phyloP scores from a whole-genome alignment of 2,329 filamentous ascomycete genomes.

The Trichoderma atrobrunneum region DNA sequence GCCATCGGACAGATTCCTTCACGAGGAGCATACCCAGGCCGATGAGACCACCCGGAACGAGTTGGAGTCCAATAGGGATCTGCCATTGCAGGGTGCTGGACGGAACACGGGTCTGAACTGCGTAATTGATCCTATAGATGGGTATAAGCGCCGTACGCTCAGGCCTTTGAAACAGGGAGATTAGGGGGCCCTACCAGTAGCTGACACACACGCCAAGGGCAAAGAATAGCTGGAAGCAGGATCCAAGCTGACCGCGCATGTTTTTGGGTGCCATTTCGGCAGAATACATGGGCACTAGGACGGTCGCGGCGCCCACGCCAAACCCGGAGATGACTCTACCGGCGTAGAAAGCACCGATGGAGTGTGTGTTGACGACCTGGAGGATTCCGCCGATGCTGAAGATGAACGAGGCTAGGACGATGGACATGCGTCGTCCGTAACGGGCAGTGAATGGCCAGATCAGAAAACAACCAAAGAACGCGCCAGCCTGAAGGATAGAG shows the following conservation, averaged over 20 bases:
- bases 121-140: not conserved
- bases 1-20: slow-evolving; percentile 59
- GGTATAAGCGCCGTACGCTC: not conserved
- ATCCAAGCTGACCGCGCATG: slow-evolving; percentile 41
- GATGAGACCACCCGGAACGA: slow-evolving; percentile 53
- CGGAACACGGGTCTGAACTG: not conserved
- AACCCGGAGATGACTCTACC: slow-evolving; percentile 51
- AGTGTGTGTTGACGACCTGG: slow-evolving; percentile 35
- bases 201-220: not conserved
- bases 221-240: slow-evolving; percentile 3
- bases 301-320: slow-evolving; percentile 50
- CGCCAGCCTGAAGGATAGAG: slow-evolving; percentile 39
- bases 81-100: slow-evolving; percentile 39
- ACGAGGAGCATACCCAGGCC: slow-evolving; percentile 54
- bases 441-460: slow-evolving; percentile 48
- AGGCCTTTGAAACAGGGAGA: not conserved
- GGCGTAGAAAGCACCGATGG: slow-evolving; percentile 41
- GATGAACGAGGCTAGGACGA: slow-evolving; percentile 43
- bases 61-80: slow-evolving; percentile 57
- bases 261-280: slow-evolving; percentile 45
- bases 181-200: not conserved
- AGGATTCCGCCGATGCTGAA: slow-evolving; percentile 39
- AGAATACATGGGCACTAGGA: slow-evolving; percentile 46
- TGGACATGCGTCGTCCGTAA: slow-evolving; percentile 45
- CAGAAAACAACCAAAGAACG: slow-evolving; percentile 40